These are phyloP conservation scores for Prunus armeniaca DNA, from an alignment of 306 rosid genomes.

Conservation along the genomic window DNA sequence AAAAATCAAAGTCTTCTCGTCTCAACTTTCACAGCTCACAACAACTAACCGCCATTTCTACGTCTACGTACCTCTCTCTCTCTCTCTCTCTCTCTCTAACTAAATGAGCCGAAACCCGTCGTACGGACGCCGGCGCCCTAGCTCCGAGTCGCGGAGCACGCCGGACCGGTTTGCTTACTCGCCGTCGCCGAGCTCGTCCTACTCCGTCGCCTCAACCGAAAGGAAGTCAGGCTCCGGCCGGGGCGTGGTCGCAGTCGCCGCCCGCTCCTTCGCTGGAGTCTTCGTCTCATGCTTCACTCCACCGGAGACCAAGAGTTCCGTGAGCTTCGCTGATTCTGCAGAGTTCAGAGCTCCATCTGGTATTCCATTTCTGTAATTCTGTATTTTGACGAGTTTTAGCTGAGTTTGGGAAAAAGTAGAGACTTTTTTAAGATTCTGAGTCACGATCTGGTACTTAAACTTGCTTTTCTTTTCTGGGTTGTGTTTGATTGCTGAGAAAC, in stretches of 20 bases:
- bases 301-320: conserved; percentile 50
- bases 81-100: background rate
- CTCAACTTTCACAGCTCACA: background rate
- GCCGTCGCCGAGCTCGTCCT: conserved; percentile 25
- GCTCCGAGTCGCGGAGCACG: conserved; percentile 37
- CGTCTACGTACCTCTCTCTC: conserved; percentile 1
- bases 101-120: conserved; percentile 23
- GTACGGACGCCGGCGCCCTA: conserved; percentile 22
- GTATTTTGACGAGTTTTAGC: background rate
- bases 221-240: conserved; percentile 31
- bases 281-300: conserved; percentile 70
- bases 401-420: background rate
- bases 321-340: conserved; percentile 37
- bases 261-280: conserved; percentile 54
- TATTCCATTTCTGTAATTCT: conserved; percentile 3
- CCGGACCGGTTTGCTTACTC: conserved; percentile 30
- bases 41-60: conserved; percentile 29
- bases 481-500: conserved; percentile 31
- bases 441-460: background rate
- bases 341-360: conserved; percentile 54
- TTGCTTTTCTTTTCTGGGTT: background rate
- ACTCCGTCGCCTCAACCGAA: conserved; percentile 31
- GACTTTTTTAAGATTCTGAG: background rate
- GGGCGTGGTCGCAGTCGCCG: conserved; percentile 44
- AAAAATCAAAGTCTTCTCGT: conserved; percentile 20